These are phyloP conservation scores for Stagonosporopsis tanaceti DNA, from an alignment of 2,329 filamentous ascomycete genomes.

Conservation along the genomic window DNA sequence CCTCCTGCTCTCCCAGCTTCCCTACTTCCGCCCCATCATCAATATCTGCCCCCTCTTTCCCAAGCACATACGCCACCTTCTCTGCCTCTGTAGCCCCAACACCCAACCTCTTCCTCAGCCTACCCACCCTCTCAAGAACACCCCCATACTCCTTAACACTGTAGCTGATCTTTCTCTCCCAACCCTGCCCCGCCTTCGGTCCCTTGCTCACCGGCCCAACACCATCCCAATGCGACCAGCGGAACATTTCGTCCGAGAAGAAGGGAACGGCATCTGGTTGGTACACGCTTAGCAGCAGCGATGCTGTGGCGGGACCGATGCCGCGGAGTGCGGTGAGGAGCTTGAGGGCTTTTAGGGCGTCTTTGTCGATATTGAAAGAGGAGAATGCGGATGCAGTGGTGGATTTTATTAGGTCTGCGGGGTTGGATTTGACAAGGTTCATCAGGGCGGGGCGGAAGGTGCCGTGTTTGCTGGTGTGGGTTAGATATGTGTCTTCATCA, in stretches of 20 bases:
- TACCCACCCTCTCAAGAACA: constrained; percentile 55
- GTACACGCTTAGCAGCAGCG: constrained; percentile 73
- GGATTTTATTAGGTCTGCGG: constrained; percentile 54
- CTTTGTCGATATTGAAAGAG: constrained; percentile 8
- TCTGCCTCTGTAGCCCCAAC: constrained; percentile 69
- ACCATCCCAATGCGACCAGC: constrained; percentile 70
- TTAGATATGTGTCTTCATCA: not conserved
- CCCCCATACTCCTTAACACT: constrained; percentile 71
- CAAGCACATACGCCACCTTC: constrained; percentile 74
- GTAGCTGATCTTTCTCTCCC: constrained; percentile 70
- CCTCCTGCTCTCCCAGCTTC: not conserved
- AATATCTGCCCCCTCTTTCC: constrained; percentile 52
- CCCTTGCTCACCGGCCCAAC: constrained; percentile 36
- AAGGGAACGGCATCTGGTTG: constrained; percentile 69
- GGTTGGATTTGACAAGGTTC: constrained; percentile 65
- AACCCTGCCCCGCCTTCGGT: constrained; percentile 29
- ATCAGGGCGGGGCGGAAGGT: constrained; percentile 59
- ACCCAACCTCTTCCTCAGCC: constrained; percentile 36
- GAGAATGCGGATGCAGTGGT: constrained; percentile 63
- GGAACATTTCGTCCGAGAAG: constrained; percentile 81
- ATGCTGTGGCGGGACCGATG: constrained; percentile 81
- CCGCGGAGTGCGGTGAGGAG: constrained; percentile 70
- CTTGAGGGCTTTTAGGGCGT: constrained; percentile 54
- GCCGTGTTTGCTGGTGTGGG: constrained; percentile 55
- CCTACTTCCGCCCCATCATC: not conserved